Evolutionary conservation across 192 early-diverging fungal genomes (phyloP).

Genomic region (Rhizophagus clarus): DNA sequence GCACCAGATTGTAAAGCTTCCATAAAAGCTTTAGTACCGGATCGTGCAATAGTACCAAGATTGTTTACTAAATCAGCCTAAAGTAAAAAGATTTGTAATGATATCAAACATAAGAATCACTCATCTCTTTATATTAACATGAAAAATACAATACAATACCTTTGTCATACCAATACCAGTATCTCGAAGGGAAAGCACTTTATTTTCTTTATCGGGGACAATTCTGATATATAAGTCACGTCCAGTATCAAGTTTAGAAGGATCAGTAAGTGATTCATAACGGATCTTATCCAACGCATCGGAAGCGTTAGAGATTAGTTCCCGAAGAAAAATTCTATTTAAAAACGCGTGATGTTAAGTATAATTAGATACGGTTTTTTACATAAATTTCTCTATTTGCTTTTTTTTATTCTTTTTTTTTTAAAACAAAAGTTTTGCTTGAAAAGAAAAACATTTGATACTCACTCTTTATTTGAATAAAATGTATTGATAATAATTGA

Average conservation of each 20-base stretch:
- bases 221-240: constrained; percentile 96
- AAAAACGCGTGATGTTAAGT: not conserved
- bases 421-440: too few relatives aligned
- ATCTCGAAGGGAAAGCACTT: constrained; percentile 88
- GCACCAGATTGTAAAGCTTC: constrained; percentile 94
- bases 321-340: constrained; percentile 88
- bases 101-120: not conserved
- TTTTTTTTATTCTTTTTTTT: too few relatives aligned
- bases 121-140: not conserved
- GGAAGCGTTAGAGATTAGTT: constrained; percentile 90
- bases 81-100: not conserved
- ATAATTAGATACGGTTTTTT: too few relatives aligned
- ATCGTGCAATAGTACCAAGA: constrained; percentile 99
- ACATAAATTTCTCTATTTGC: too few relatives aligned
- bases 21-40: constrained; percentile 99
- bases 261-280: constrained; percentile 93
- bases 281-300: constrained; percentile 99
- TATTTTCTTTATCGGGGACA: constrained; percentile 83
- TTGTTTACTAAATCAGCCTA: constrained; percentile 91
- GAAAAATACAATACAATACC: constrained; percentile 4
- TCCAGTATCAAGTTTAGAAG: constrained; percentile 89
- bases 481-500: constrained; percentile 99
- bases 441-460: not conserved
- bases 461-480: constrained; percentile 91
- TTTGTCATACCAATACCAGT: constrained; percentile 93